Percentiles rank a stretch among this genome's conserved stretches.
phyloP scores from a whole-genome alignment of 192 early-diverging fungal species.

The Coemansia sp. region DNA sequence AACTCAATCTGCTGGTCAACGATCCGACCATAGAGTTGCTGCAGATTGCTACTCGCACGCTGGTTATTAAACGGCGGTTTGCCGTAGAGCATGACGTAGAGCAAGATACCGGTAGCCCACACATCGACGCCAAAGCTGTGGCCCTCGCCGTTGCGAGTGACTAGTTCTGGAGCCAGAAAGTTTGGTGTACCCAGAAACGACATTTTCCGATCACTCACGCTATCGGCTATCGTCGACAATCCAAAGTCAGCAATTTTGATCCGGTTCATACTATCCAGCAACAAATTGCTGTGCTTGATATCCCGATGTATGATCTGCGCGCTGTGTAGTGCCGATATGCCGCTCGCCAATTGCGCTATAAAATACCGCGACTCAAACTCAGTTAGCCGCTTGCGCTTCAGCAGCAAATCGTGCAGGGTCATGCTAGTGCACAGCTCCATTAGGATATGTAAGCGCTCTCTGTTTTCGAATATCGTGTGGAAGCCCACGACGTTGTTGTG shows the following conservation, averaged over 20 bases:
- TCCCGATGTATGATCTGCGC: constrained; percentile 89
- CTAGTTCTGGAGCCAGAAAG: constrained; percentile 95
- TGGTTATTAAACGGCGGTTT: constrained; percentile 75
- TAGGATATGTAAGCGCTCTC: constrained; percentile 81
- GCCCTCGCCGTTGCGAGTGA: constrained; percentile 74
- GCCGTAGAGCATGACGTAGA: constrained; percentile 90
- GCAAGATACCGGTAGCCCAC: constrained; percentile 90
- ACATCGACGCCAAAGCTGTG: constrained; percentile 95
- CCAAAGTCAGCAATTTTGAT: constrained; percentile 97
- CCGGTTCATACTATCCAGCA: constrained; percentile 78
- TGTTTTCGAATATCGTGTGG: constrained; percentile 85
- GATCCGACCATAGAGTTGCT: constrained; percentile 52
- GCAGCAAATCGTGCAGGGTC: constrained; percentile 85
- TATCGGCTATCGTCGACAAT: constrained; percentile 77
- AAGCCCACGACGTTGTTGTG: constrained; percentile 85
- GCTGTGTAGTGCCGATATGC: constrained; percentile 79
- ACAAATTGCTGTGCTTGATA: constrained; percentile 93
- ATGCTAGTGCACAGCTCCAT: constrained; percentile 90
- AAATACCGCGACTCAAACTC: constrained; percentile 91
- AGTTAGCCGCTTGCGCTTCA: constrained; percentile 71
- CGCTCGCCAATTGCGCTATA: constrained; percentile 79
- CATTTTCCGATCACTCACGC: constrained; percentile 86
- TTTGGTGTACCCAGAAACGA: constrained; percentile 98
- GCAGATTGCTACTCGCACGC: constrained; percentile 21
- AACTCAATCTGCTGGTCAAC: constrained; percentile 59